phyloP scores from a whole-genome alignment of 441 rosid genomes.

The Syzygium malaccense region DNA sequence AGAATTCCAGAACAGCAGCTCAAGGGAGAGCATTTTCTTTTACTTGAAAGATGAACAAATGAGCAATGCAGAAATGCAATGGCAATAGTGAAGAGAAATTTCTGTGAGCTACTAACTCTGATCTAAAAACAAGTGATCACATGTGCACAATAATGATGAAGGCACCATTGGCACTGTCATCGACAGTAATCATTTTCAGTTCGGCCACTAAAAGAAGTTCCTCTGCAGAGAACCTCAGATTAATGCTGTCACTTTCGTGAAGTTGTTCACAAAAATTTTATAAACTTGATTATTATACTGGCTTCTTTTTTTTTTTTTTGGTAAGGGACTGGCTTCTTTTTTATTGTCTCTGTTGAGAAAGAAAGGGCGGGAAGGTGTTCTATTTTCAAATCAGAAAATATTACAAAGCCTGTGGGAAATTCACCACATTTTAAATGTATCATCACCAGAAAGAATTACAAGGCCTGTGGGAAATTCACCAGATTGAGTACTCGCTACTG shows the following conservation, averaged over 20 bases:
- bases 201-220: not conserved
- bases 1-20: too few species aligned
- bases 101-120: not conserved
- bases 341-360: not conserved
- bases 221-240: not conserved
- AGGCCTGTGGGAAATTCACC: too few species aligned
- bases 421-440: not conserved
- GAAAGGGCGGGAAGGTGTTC: not conserved
- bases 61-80: not conserved
- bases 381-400: not conserved
- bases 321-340: too few species aligned
- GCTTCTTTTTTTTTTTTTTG: not conserved
- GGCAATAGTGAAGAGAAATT: not conserved
- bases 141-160: not conserved
- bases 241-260: not conserved
- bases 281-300: not conserved
- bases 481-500: not conserved
- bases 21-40: not conserved
- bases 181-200: not conserved
- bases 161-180: not conserved
- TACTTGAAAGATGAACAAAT: not conserved
- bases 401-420: not conserved
- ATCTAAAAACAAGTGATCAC: not conserved
- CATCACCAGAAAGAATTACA: not conserved
- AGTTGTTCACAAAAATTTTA: not conserved